Evolutionary conservation across 2,329 filamentous ascomycete genomes (phyloP).

Genomic region (Chrysosporium queenslandicum): DNA sequence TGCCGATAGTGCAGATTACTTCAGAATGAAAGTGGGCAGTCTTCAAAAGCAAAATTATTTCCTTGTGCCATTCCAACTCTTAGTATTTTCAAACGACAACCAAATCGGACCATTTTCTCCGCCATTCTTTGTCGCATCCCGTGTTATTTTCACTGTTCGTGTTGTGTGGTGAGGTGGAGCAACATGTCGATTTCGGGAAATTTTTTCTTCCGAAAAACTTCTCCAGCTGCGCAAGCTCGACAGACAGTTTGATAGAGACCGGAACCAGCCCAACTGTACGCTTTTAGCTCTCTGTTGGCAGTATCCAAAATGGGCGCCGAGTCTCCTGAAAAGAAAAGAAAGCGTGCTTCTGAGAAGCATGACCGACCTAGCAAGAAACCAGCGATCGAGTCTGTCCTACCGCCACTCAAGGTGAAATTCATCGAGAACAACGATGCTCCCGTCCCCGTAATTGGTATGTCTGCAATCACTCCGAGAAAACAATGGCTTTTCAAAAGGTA

Average conservation of each 20-base stretch:
- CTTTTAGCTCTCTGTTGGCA: background rate
- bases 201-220: slow-evolving; percentile 11
- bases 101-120: background rate
- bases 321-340: slow-evolving; percentile 42
- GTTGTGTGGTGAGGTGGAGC: background rate
- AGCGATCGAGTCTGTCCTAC: slow-evolving; percentile 30
- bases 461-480: background rate
- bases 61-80: background rate
- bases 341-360: slow-evolving; percentile 37
- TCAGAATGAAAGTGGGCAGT: slow-evolving; percentile 11
- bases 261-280: background rate
- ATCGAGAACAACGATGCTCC: slow-evolving; percentile 40
- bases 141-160: background rate
- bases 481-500: background rate
- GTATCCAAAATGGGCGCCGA: slow-evolving; percentile 26
- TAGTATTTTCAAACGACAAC: too few relatives aligned
- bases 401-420: slow-evolving; percentile 38
- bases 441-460: slow-evolving; percentile 42
- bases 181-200: background rate
- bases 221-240: background rate
- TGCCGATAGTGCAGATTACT: slow-evolving; percentile 9
- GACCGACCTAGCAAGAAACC: slow-evolving; percentile 42
- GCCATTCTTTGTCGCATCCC: background rate
- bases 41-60: slow-evolving; percentile 6
- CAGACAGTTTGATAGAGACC: background rate